Evolutionary conservation across 208 protist genomes (phyloP).

Genomic region (Crithidia sp.): DNA sequence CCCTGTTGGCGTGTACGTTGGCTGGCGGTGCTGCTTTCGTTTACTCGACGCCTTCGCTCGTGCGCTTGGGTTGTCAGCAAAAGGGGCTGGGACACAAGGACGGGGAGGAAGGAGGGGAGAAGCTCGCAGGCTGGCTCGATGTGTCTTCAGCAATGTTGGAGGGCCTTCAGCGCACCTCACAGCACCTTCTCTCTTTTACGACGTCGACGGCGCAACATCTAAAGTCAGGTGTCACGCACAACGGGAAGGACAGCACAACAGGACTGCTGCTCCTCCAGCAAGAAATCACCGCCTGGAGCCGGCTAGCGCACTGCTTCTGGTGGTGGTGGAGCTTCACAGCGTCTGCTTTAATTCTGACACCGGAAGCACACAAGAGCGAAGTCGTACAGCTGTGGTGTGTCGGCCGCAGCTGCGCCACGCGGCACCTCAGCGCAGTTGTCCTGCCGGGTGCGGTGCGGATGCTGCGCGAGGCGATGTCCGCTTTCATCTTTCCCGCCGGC

Average conservation of each 20-base stretch:
- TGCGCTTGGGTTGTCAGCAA: constrained; percentile 3
- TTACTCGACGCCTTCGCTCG: constrained; percentile 10
- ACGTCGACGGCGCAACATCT: too few relatives aligned
- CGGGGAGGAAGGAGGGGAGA: not conserved
- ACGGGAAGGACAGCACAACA: too few relatives aligned
- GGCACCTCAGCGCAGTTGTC: constrained; percentile 1
- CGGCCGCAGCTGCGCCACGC: constrained; percentile 1
- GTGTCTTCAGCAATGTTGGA: constrained; percentile 18
- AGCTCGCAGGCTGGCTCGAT: constrained; percentile 21
- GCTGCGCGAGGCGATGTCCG: not conserved
- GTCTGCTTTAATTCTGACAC: too few relatives aligned
- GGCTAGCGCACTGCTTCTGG: constrained; percentile 18
- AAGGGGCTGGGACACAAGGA: too few relatives aligned
- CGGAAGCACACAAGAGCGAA: too few relatives aligned
- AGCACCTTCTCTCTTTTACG: not conserved
- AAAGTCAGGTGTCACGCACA: too few relatives aligned
- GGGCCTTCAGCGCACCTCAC: not conserved
- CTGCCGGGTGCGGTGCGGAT: not conserved
- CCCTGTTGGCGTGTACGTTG: constrained; percentile 20
- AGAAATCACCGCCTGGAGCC: not conserved
- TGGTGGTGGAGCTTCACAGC: constrained; percentile 29
- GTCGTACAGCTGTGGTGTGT: constrained; percentile 13
- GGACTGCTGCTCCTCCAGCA: too few relatives aligned
- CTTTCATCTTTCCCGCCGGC: not conserved
- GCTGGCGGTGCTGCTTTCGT: constrained; percentile 21